Base-by-base conservation (phyloP, 1,284 basidiomycete species). In the Sphaerobolus stellatus region DNA sequence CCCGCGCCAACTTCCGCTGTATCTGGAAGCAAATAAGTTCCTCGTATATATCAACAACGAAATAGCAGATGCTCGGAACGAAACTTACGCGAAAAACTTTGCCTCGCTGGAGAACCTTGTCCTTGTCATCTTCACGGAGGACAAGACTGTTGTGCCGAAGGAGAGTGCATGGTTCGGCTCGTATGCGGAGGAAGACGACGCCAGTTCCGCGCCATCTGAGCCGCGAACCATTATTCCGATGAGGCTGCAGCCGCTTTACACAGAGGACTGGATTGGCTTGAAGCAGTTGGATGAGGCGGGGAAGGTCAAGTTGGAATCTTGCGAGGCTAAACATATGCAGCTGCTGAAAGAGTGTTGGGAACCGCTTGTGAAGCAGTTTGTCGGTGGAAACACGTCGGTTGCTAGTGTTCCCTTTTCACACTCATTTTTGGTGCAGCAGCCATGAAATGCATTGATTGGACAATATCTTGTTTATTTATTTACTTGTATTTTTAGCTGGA, bases 201-300 rank as follows among this genome's bases (percentile, higher is more conserved):
- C 69, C 14, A 56, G 58, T 20, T 29, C n/a, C n/a, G 13, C 36
- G 54, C 20, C 49, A 49, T 27, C 70, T 69, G 55, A 70, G 61
- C 64, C 70, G 62, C 71, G 71, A 64, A 66, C 69, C 1, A 78
- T 93, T 46, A 74, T 96, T 18, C 86, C 89, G 0, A 86, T 97
- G 80, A 76, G 78, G 20, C 62, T 71, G 50, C 93, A 95, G 62
- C 82, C 82, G 5, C 73, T 97, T 36, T 99, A 97, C 71, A 67
- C 66, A 2, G 81, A 93, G 50, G 92, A 99, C 69, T 93, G 92
- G 82, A 92, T 98, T 59, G 96, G 96, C 1, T 72, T 99, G 40
- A 78, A 81, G 22, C 66, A 71, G 49, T 78, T 99, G 45, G 89
- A 97, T 65, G 78, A 90, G 64, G 71, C 76, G 5, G 88, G 86